phyloP scores from a whole-genome alignment of 1,284 basidiomycete genomes.

The Thecaphora thlaspeos region DNA sequence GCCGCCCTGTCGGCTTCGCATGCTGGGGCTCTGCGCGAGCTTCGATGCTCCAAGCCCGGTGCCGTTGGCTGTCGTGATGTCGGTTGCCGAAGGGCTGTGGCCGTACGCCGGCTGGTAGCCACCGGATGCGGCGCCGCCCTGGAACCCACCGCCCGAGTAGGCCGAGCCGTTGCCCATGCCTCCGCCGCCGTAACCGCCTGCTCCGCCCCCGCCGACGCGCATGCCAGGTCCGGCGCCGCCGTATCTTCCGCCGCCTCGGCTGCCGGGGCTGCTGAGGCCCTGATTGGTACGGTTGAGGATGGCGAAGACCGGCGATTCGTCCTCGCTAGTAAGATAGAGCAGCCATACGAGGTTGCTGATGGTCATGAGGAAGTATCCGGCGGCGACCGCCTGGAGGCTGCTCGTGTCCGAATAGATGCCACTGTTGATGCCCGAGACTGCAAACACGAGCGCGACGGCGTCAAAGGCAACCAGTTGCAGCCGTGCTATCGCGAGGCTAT shows the following conservation, averaged over 20 bases:
- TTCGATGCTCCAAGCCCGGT: conserved; percentile 27
- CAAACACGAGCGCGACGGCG: conserved; percentile 80
- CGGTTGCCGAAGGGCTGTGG: conserved; percentile 47
- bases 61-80: conserved; percentile 39
- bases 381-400: conserved; percentile 68
- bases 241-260: conserved; percentile 59
- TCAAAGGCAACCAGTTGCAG: conserved; percentile 83
- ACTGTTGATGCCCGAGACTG: conserved; percentile 72
- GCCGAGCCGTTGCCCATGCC: conserved; percentile 30
- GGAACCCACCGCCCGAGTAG: conserved; percentile 27
- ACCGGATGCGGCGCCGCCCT: conserved; percentile 9
- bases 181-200: conserved; percentile 14
- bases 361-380: conserved; percentile 88
- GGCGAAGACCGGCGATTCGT: conserved; percentile 78
- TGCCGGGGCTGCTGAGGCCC: conserved; percentile 75
- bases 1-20: conserved; percentile 18
- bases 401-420: conserved; percentile 41
- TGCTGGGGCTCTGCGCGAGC: conserved; percentile 13
- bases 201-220: conserved; percentile 27
- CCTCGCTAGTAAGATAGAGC: conserved; percentile 92
- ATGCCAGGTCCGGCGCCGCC: conserved; percentile 12
- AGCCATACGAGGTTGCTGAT: conserved; percentile 87
- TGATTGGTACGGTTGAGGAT: conserved; percentile 85
- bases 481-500: conserved; percentile 78
- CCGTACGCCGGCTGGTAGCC: conserved; percentile 51